Conservation (phyloP, 179 eudicot species). For the Silene vulgaris region DNA sequence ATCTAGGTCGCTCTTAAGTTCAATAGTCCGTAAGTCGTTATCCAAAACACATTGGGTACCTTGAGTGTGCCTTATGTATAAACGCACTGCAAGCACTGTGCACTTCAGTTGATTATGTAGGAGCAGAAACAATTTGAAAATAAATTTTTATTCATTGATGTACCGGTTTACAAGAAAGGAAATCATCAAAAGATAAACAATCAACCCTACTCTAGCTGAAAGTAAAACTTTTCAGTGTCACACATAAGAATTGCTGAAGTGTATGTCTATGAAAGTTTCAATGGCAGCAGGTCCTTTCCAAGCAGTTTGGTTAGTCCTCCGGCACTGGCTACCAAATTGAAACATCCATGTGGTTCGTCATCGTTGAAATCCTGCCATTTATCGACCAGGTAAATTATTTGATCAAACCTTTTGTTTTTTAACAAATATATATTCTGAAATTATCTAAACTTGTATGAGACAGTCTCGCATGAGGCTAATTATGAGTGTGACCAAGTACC, state of each 20-base stretch:
- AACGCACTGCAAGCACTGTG: background rate
- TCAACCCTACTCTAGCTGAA: conserved; percentile 5
- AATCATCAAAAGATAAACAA: background rate
- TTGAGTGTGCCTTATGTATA: background rate
- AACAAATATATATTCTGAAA: conserved; percentile 12
- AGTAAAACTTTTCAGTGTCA: conserved; percentile 6
- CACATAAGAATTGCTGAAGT: conserved; percentile 6
- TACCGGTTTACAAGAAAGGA: conserved; percentile 10
- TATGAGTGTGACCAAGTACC: conserved; percentile 31
- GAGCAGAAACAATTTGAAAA: conserved; percentile 3
- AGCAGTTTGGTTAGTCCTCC: conserved; percentile 36
- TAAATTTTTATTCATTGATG: background rate
- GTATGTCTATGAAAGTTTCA: conserved; percentile 34
- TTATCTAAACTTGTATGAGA: conserved; percentile 1
- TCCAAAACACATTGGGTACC: background rate
- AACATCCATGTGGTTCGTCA: conserved; percentile 54
- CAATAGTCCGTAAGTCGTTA: background rate
- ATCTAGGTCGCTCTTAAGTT: background rate
- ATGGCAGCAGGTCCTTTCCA: conserved; percentile 41
- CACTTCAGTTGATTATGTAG: conserved; percentile 28
- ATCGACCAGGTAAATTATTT: conserved; percentile 30
- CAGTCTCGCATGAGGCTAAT: background rate
- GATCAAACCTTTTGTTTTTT: conserved; percentile 13
- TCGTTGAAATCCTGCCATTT: conserved; percentile 55
- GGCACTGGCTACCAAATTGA: conserved; percentile 39